Evolutionary conservation across 768 basidiomycete genomes (phyloP).

Genomic region (Cubamyces sp.): DNA sequence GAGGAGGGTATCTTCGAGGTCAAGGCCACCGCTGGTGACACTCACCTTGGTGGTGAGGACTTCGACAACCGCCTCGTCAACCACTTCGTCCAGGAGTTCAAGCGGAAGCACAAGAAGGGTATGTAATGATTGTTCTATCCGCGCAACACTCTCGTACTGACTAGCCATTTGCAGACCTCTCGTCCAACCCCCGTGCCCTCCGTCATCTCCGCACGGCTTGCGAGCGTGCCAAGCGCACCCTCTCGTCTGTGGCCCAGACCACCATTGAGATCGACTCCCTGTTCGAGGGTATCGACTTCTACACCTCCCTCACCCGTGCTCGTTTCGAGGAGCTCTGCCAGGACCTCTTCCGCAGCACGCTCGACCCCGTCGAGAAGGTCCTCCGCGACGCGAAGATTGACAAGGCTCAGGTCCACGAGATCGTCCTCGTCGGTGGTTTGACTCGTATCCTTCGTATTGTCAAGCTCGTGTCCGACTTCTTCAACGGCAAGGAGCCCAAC

Average conservation of each 20-base stretch:
- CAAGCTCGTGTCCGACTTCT: conserved; percentile 98
- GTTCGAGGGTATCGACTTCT: conserved; percentile 97
- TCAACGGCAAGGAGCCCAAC: conserved; percentile 98
- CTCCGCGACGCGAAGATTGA: conserved; percentile 98
- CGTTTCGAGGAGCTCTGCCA: conserved; percentile 97
- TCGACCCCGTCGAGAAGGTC: conserved; percentile 97
- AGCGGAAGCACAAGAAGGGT: conserved; percentile 97
- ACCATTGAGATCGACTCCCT: conserved; percentile 98
- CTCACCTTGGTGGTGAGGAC: conserved; percentile 97
- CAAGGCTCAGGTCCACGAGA: conserved; percentile 94
- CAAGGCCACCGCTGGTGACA: conserved; percentile 97
- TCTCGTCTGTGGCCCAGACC: conserved; percentile 95
- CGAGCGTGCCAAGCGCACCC: conserved; percentile 97
- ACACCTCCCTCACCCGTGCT: conserved; percentile 96
- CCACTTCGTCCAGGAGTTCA: conserved; percentile 96
- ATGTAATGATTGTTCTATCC: conserved; percentile 29
- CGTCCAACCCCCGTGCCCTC: conserved; percentile 90
- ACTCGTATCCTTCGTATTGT: conserved; percentile 98
- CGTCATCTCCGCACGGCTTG: conserved; percentile 97
- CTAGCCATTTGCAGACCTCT: conserved; percentile 60
- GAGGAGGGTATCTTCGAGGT: conserved; percentile 99
- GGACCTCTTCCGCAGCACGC: conserved; percentile 91
- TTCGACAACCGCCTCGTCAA: conserved; percentile 98
- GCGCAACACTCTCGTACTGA: conserved; percentile 22
- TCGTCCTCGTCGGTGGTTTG: conserved; percentile 96